Evolutionary conservation across 306 rosid species (phyloP), one percentile per base, ranked within the genome.

Genomic region (Cyamopsis tetragonoloba): DNA sequence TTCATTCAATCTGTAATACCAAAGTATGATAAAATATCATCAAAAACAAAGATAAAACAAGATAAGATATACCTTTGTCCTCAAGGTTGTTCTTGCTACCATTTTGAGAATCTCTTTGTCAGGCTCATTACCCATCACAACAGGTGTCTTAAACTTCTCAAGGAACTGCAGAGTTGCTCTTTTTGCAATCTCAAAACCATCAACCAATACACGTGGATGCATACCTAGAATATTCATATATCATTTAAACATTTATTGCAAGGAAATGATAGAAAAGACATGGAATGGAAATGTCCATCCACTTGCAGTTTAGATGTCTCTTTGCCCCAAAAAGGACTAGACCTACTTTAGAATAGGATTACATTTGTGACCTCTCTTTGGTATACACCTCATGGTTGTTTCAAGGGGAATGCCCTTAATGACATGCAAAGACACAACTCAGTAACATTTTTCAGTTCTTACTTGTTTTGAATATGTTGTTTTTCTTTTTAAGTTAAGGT

Each of bases 191-290:
- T 93, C 99, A 75, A 93, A 90, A 37, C 99, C 99, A 83, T 93
- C 99, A 56, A 93, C 97, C 74, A 93, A 66, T 7, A 93, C 89
- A 22, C 99, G 97, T 13, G 99, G 99, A 88, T 93, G 99, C 97
- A 93, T 90, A 48, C 99, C 99, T 93, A 55, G 14, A 83, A 49
- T 48, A 77, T 68, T 4, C 47, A 65, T 47, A 63, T 11, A 44
- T 38, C 56, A 11, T 34, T 37, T 26, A 30, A 37, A 8, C 23
- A 44, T 53, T 63, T 14, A 3, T 14, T n/a, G 7, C 22, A 17
- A 62, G 1, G 47, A 6, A 20, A 54, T 22, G 5, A 38, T 14
- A 2, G 12, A 43, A 4, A 15, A 19, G 14, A 6, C 6, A 39
- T 4, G 19, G n/a, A 66, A 55, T 12, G 5, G 43, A 60, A 49